Base-by-base conservation (phyloP, 108 stramenopile species). In the Hondaea fermentalgiana region DNA sequence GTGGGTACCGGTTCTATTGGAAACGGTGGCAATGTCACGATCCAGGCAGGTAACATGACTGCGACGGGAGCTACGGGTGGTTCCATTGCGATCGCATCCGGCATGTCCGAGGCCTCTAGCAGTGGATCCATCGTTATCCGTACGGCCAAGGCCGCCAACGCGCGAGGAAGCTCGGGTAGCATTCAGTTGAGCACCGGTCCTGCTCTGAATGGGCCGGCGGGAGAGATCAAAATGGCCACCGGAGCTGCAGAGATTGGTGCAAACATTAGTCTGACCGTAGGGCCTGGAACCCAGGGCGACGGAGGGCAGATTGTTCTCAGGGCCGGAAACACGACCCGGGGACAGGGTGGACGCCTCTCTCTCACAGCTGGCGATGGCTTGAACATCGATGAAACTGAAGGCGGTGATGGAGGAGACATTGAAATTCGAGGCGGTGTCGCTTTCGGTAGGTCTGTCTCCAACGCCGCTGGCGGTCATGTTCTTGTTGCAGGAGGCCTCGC, bases 1-100 rank as follows among this genome's bases (percentile, higher is more conserved):
- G 92, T 93, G 16, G 92, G 92, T 5, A 87, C 59, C 14, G 93
- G 93, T 21, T 90, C 87, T 28, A 17, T 89, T 43, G 89, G 89
- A 5, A 44, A 91, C 44, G 93, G 93, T 19, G 93, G 93, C 16
- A 91, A 91, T 47, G 64, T 93, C 6, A 87, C 92, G 35, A 53
- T 93, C 17, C 43, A 53, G 4, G 93, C 93, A 4, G 93, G 93
- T 23, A 35, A 53, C 28, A 83, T 35, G 17, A 42, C 71, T 17
- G 60, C 60, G 5, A 23, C 76, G 10, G 58, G 44, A 12, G 45
- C 69, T 10, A 57, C 71, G 5, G 93, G 93, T 6, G 91, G 91
- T 4, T 59, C 51, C 28, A 53, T 92, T 25, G 3, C 60, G 5
- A 71, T 90, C 59, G 45, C 29, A 25, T 83, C 90, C 23, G 91